Evolutionary conservation across 2,329 filamentous ascomycete species (phyloP).

Genomic region (Clarireedia monteithiana): DNA sequence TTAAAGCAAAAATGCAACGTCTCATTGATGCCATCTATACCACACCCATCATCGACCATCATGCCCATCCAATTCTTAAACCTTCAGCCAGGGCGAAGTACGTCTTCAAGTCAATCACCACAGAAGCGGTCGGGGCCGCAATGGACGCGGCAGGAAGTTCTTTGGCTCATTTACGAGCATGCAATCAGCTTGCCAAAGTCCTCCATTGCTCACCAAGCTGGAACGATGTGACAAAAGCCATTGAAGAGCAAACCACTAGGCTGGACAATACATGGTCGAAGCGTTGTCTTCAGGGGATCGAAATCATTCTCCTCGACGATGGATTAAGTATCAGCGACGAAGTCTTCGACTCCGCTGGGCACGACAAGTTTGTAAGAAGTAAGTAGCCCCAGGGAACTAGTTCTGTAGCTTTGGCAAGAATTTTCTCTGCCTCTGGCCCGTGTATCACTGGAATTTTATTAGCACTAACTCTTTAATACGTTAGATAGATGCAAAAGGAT

Average conservation of each 20-base stretch:
- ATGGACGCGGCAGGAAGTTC: constrained; percentile 53
- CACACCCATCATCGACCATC: constrained; percentile 65
- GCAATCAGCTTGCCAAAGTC: constrained; percentile 57
- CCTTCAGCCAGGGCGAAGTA: constrained; percentile 39
- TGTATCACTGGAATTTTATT: not conserved
- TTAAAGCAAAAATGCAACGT: not conserved
- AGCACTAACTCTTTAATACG: not conserved
- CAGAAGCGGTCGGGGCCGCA: constrained; percentile 64
- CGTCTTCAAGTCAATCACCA: constrained; percentile 53
- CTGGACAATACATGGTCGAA: constrained; percentile 46
- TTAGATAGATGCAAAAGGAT: constrained; percentile 55
- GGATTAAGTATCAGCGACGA: constrained; percentile 51
- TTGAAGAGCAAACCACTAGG: constrained; percentile 18
- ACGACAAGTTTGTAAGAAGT: constrained; percentile 56
- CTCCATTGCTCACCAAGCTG: constrained; percentile 60
- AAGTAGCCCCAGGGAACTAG: constrained; percentile 27
- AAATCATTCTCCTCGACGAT: constrained; percentile 73
- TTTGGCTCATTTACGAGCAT: constrained; percentile 62
- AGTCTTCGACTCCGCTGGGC: constrained; percentile 54
- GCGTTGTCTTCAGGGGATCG: constrained; percentile 62
- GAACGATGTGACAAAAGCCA: constrained; percentile 36
- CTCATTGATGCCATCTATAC: constrained; percentile 35
- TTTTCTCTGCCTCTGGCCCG: not conserved
- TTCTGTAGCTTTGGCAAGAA: not conserved
- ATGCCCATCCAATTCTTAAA: constrained; percentile 62